A percentile compares a stretch with the other conserved stretches of the same genome.
phyloP scores from a whole-genome alignment of 1,139 yeast genomes.

The Arxiozyma slooffiae region DNA sequence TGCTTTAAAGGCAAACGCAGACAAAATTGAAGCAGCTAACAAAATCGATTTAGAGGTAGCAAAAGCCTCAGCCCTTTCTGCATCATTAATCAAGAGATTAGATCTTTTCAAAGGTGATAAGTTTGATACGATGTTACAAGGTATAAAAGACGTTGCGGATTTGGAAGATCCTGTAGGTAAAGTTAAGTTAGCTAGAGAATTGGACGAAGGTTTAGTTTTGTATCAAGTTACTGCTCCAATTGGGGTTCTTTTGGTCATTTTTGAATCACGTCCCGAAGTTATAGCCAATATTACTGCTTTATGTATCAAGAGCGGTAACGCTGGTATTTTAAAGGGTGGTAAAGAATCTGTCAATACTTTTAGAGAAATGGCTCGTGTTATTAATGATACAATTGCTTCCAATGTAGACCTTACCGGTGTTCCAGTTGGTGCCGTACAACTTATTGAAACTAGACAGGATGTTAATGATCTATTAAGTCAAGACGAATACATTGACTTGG shows the following conservation, averaged over 20 bases:
- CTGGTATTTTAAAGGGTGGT: slow-evolving; percentile 96
- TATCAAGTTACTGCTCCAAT: slow-evolving; percentile 86
- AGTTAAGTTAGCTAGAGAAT: slow-evolving; percentile 65
- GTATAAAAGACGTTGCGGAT: slow-evolving; percentile 80
- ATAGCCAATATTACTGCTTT: slow-evolving; percentile 94
- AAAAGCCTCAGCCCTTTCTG: slow-evolving; percentile 43
- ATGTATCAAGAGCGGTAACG: slow-evolving; percentile 90
- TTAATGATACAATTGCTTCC: slow-evolving; percentile 46
- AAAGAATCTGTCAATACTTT: slow-evolving; percentile 84
- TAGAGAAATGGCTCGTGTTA: slow-evolving; percentile 65
- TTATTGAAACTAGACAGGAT: slow-evolving; percentile 81
- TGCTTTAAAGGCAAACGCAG: slow-evolving; percentile 49
- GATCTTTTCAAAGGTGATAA: slow-evolving; percentile 77
- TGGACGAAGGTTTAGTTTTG: slow-evolving; percentile 79
- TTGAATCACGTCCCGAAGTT: slow-evolving; percentile 96
- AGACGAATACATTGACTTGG: slow-evolving; percentile 85
- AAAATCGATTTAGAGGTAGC: slow-evolving; percentile 67
- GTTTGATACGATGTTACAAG: slow-evolving; percentile 89
- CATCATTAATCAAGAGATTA: slow-evolving; percentile 69
- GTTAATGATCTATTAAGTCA: slow-evolving; percentile 76
- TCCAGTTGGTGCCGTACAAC: slow-evolving; percentile 72
- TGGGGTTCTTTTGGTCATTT: slow-evolving; percentile 85
- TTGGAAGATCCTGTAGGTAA: slow-evolving; percentile 88
- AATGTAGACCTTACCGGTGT: slow-evolving; percentile 46
- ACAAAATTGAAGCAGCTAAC: slow-evolving; percentile 61